Percentiles rank a stretch among this genome's conserved stretches.
These are phyloP conservation scores for Phytophthora meadii DNA, from an alignment of 352 stramenopile species.

Conservation along the genomic window DNA sequence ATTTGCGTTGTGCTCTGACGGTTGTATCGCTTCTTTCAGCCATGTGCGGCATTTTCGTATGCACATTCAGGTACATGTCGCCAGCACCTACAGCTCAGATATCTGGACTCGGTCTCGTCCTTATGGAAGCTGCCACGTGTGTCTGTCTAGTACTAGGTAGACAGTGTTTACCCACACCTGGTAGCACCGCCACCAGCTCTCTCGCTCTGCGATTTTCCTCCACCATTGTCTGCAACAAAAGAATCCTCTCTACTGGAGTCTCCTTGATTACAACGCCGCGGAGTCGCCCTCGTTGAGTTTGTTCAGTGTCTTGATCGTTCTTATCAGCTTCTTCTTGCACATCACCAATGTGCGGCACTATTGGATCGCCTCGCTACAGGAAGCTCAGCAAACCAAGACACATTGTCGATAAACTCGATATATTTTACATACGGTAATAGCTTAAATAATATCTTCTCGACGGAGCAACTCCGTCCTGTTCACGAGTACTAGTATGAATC, in stretches of 20 bases:
- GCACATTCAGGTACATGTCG: no score
- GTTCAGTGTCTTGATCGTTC: no score
- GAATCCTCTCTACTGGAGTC: slow-evolving; percentile 6
- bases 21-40: slow-evolving; percentile 46
- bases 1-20: slow-evolving; percentile 12
- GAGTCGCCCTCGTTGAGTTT: no score
- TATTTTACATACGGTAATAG: slow-evolving; percentile 43
- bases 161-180: slow-evolving; percentile 68
- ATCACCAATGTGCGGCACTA: slow-evolving; percentile 65
- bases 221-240: not conserved
- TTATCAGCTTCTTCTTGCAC: no score
- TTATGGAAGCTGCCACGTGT: slow-evolving; percentile 92
- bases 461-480: slow-evolving; percentile 27
- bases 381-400: slow-evolving; percentile 31
- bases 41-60: slow-evolving; percentile 94
- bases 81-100: slow-evolving; percentile 89
- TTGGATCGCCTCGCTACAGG: slow-evolving; percentile 70
- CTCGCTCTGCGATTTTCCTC: slow-evolving; percentile 24
- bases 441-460: slow-evolving; percentile 43
- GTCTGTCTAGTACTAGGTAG: not conserved
- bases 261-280: no score
- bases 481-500: slow-evolving; percentile 25
- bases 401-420: slow-evolving; percentile 30
- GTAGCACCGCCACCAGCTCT: slow-evolving; percentile 79
- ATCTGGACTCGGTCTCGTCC: slow-evolving; percentile 93